A percentile compares a stretch with the other conserved stretches of the same genome.
phyloP scores from a whole-genome alignment of 208 protist genomes.

The Leishmania major region DNA sequence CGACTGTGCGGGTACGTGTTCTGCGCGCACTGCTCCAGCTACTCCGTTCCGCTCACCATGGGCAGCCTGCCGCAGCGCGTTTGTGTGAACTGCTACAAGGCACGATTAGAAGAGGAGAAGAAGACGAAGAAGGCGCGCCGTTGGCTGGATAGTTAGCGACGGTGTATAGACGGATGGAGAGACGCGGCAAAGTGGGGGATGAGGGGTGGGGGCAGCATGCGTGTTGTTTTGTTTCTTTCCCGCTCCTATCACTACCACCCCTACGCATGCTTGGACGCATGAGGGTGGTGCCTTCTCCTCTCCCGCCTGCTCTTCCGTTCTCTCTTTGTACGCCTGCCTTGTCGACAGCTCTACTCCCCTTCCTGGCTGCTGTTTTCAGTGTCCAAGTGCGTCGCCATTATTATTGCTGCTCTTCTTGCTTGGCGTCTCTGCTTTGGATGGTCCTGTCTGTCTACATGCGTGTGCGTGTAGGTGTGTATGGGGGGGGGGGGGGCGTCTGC shows the following conservation, averaged over 20 bases:
- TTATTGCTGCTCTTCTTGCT: background rate
- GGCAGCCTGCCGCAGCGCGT: conserved; percentile 48
- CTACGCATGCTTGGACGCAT: background rate
- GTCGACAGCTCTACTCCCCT: background rate
- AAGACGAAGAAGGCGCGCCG: conserved; percentile 18
- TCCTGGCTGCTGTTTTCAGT: background rate
- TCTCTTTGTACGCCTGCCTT: conserved; percentile 6
- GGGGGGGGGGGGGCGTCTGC: background rate
- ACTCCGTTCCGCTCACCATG: conserved; percentile 49
- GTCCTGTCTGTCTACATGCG: background rate
- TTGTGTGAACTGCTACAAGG: conserved; percentile 66
- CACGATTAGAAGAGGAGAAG: conserved; percentile 35
- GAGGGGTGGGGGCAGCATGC: background rate
- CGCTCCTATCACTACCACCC: background rate
- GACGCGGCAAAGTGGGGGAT: background rate
- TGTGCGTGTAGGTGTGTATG: background rate
- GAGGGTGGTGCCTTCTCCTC: background rate
- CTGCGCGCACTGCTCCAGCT: conserved; percentile 73
- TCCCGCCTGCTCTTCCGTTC: background rate
- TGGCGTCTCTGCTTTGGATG: background rate
- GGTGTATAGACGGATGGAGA: background rate
- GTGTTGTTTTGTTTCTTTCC: background rate
- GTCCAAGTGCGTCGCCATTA: background rate
- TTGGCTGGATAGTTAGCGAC: conserved; percentile 6
- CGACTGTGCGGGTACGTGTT: conserved; percentile 86